Evolutionary conservation across 164 flowering plant species (phyloP).

Genomic region (Liquidambar formosana): DNA sequence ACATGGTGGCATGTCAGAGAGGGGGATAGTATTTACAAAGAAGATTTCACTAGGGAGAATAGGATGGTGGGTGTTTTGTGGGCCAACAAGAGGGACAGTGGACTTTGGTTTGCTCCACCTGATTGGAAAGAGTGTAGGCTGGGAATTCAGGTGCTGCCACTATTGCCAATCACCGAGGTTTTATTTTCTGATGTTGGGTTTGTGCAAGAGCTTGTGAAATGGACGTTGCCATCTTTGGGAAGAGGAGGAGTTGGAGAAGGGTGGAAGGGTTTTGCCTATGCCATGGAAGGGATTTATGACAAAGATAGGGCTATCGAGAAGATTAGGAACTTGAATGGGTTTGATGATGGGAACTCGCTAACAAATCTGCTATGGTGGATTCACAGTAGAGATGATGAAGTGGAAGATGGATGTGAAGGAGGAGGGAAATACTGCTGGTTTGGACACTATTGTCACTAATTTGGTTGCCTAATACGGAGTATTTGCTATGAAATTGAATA

Average conservation of each 20-base stretch:
- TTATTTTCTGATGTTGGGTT: slow-evolving; percentile 61
- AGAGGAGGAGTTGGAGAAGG: slow-evolving; percentile 86
- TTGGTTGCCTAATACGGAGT: neutral
- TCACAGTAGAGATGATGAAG: slow-evolving; percentile 53
- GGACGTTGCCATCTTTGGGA: slow-evolving; percentile 69
- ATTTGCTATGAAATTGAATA: too few species aligned
- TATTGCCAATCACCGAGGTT: slow-evolving; percentile 72
- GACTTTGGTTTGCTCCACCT: slow-evolving; percentile 86
- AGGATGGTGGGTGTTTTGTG: slow-evolving; percentile 83
- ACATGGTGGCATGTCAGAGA: slow-evolving; percentile 89
- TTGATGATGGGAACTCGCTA: slow-evolving; percentile 84
- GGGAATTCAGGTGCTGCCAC: slow-evolving; percentile 83
- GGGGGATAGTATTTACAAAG: slow-evolving; percentile 48
- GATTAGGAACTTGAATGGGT: slow-evolving; percentile 52
- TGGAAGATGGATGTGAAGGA: slow-evolving; percentile 19
- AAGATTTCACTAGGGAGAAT: slow-evolving; percentile 65
- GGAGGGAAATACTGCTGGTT: slow-evolving; percentile 48
- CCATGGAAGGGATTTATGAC: slow-evolving; percentile 73
- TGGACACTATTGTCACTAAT: slow-evolving; percentile 49
- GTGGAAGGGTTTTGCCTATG: slow-evolving; percentile 91
- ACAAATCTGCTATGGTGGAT: slow-evolving; percentile 91
- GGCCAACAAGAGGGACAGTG: slow-evolving; percentile 87
- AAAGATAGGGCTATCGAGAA: slow-evolving; percentile 58
- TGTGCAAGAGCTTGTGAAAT: slow-evolving; percentile 59
- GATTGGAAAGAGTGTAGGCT: slow-evolving; percentile 83